Evolutionary conservation across 352 stramenopile species (phyloP), one percentile per base, ranked within the genome.

Genomic region (Pythium rhizo-oryzae): DNA sequence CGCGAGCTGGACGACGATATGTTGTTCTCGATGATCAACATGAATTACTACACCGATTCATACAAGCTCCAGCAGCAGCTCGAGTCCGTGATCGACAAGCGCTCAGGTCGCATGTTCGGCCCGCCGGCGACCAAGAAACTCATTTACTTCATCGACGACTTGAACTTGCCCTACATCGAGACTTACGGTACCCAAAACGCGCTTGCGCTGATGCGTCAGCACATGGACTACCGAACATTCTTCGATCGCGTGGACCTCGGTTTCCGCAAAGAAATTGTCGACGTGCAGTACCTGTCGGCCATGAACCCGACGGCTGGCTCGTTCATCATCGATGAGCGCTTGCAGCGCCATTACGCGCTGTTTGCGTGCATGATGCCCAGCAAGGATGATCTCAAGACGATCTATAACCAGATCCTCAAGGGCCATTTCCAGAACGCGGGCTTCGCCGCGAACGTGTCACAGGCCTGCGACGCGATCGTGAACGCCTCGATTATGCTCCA

Each of bases 241-340:
- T 99, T 99, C 66, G 96, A 99, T 59, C 87, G 96, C 13, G 71
- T 85, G n/a, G 96, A 99, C 64, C 76, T 99, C 25, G 96, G 96
- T 19, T 98, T 98, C 80, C 84, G 96, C n/a, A 99, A 99, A 65
- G 91, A 99, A 21, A 97, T 99, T 46, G 96, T 98, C 23, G 96
- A 99, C 54, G 93, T 98, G 0, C 96, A 99, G 81, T 99, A 98
- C 67, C 72, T 99, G 57, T 97, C 94, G 21, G 95, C 96, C 12
- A 99, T 99, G 96, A 99, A 99, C 68, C 96, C 96, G 35, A 99
- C 96, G 1, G 93, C 96, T 4, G 96, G 96, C 9, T 99, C 94
- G 2, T 99, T 99, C 62, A 97, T 98, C 74, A 98, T 99, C 62
- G 97, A 98, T 57, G 96, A 99, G 79, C 92, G 96, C 13, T 83